Evolutionary conservation across 768 basidiomycete genomes (phyloP).

Genomic region (Lentinula sp.): DNA sequence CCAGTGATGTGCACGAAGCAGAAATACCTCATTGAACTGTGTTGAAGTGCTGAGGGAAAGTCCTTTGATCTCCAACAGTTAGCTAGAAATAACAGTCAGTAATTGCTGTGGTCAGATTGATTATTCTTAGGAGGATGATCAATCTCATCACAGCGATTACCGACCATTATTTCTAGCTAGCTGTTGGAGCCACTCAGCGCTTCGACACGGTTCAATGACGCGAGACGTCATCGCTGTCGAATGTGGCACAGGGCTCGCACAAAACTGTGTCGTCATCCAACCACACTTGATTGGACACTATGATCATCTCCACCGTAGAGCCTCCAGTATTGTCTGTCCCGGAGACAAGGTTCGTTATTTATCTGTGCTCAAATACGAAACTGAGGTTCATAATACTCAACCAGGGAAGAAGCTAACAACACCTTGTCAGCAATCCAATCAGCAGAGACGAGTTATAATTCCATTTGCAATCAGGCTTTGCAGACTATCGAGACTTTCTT

Average conservation of each 20-base stretch:
- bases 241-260: not conserved
- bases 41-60: no score
- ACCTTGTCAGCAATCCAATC: not conserved
- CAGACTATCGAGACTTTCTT: not conserved
- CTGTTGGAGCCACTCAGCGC: no score
- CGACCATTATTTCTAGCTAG: no score
- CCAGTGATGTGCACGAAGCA: no score
- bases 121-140: no score
- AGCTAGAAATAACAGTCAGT: no score
- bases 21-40: no score
- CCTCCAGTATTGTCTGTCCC: not conserved
- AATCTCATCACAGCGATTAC: no score
- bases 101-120: no score
- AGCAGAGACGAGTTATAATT: not conserved
- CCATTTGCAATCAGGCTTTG: not conserved
- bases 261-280: not conserved
- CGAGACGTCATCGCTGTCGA: not conserved
- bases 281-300: not conserved
- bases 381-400: no score
- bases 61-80: no score
- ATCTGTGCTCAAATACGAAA: not conserved
- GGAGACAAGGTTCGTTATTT: not conserved
- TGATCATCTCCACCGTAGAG: not conserved
- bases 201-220: no score
- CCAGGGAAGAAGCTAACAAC: not conserved